phyloP scores from a whole-genome alignment of 345 rosid genomes.

The Raphanus raphanistrum region DNA sequence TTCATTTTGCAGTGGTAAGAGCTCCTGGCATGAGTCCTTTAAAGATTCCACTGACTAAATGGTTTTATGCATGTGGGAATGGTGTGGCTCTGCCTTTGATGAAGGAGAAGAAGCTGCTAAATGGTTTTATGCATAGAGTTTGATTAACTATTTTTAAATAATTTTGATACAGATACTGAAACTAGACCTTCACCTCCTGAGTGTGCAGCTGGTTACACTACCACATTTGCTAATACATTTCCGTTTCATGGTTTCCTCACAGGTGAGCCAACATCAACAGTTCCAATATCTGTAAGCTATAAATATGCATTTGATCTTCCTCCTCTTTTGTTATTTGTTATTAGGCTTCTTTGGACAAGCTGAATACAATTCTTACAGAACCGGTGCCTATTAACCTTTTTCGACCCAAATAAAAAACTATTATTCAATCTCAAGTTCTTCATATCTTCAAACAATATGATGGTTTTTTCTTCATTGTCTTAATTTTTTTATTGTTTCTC shows the following conservation, averaged over 20 bases:
- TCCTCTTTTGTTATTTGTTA: background rate
- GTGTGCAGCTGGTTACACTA: conserved; percentile 61
- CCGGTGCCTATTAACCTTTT: conserved; percentile 88
- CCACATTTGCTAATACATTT: conserved; percentile 66
- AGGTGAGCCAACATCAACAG: conserved; percentile 45
- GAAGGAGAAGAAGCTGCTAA: conserved; percentile 85
- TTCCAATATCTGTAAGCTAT: background rate
- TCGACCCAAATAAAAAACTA: conserved; percentile 61
- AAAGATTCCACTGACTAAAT: conserved; percentile 54
- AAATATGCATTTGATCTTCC: background rate
- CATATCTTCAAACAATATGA: background rate
- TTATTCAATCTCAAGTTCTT: background rate
- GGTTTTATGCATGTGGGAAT: conserved; percentile 75
- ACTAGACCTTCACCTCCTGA: conserved; percentile 68
- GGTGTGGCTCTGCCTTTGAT: conserved; percentile 93
- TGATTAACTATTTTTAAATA: background rate
- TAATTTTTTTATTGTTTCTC: background rate
- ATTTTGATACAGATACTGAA: conserved; percentile 57
- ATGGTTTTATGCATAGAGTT: conserved; percentile 51
- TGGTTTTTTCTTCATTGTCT: background rate
- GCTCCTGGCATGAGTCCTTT: conserved; percentile 80
- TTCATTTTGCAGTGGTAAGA: conserved; percentile 48
- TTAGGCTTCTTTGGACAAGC: conserved; percentile 79
- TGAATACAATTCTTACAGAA: conserved; percentile 65
- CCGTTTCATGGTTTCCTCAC: conserved; percentile 71